Conservation (phyloP, 805 yeast genomes). For the Starmerella apicola region DNA sequence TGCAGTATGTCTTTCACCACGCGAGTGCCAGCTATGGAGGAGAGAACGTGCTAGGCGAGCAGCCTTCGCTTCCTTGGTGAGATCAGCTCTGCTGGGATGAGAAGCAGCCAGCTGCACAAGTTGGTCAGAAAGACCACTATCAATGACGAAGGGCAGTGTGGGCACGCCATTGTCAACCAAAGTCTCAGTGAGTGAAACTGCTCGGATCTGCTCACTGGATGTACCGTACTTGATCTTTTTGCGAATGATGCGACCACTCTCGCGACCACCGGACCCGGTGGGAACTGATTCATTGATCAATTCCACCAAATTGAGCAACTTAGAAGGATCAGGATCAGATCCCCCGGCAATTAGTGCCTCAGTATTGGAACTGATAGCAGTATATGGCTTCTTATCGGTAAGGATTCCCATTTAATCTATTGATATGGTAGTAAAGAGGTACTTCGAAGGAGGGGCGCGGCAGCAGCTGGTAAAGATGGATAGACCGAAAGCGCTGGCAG, state of each 20-base stretch:
- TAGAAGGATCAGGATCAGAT: slow-evolving; percentile 31
- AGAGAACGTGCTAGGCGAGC: slow-evolving; percentile 38
- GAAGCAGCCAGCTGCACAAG: slow-evolving; percentile 39
- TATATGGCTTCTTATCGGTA: slow-evolving; percentile 30
- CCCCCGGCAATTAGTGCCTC: slow-evolving; percentile 28
- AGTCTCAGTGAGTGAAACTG: slow-evolving; percentile 51
- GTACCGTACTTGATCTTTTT: slow-evolving; percentile 83
- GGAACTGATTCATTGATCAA: slow-evolving; percentile 33
- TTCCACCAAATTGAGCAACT: slow-evolving; percentile 47
- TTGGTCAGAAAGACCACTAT: slow-evolving; percentile 20
- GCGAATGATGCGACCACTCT: slow-evolving; percentile 83
- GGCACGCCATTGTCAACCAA: slow-evolving; percentile 40
- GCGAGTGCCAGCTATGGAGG: slow-evolving; percentile 52
- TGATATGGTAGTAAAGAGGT: no score
- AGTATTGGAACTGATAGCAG: slow-evolving; percentile 32
- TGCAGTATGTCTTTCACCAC: slow-evolving; percentile 13
- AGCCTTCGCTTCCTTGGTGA: slow-evolving; percentile 27
- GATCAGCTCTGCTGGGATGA: slow-evolving; percentile 11
- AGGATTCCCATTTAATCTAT: slow-evolving; percentile 24
- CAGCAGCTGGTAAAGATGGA: no score
- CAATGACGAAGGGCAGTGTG: slow-evolving; percentile 16
- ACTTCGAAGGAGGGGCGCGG: no score
- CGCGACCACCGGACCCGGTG: slow-evolving; percentile 37
- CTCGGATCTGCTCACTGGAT: slow-evolving; percentile 48
- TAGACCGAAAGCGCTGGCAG: no score